phyloP scores from a whole-genome alignment of 1,139 yeast genomes.

The Neolecta irregularis region DNA sequence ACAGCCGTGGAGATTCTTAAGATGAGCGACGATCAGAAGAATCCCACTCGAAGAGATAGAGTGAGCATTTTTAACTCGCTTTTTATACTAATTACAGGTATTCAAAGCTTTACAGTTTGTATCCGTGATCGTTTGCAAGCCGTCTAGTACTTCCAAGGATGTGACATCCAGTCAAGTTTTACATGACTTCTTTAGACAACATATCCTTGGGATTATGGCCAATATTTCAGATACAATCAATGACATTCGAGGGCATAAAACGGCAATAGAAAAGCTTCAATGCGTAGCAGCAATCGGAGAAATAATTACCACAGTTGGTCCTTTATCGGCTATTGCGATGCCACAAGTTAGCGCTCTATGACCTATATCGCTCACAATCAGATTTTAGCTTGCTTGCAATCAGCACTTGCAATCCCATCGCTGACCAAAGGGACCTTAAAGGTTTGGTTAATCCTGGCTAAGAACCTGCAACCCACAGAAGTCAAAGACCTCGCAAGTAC shows the following conservation, averaged over 20 bases:
- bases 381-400: constrained; percentile 70
- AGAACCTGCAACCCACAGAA: constrained; percentile 36
- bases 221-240: constrained; percentile 66
- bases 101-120: constrained; percentile 3
- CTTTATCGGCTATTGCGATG: constrained; percentile 54
- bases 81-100: constrained; percentile 11
- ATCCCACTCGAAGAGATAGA: constrained; percentile 12
- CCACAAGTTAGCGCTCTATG: constrained; percentile 33
- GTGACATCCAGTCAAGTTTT: not conserved
- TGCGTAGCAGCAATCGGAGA: constrained; percentile 63
- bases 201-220: constrained; percentile 65
- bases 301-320: constrained; percentile 45
- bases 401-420: constrained; percentile 50
- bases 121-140: constrained; percentile 2
- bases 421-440: constrained; percentile 48
- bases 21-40: constrained; percentile 15
- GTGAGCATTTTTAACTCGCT: constrained; percentile 15
- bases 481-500: constrained; percentile 41
- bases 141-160: not conserved
- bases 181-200: constrained; percentile 31
- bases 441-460: constrained; percentile 50
- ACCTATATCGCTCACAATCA: constrained; percentile 20
- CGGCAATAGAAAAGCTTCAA: constrained; percentile 54
- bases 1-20: constrained; percentile 24
- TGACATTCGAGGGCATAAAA: constrained; percentile 53